Base-by-base conservation (phyloP, 2,329 filamentous ascomycete species). In the Penicillium sp. region DNA sequence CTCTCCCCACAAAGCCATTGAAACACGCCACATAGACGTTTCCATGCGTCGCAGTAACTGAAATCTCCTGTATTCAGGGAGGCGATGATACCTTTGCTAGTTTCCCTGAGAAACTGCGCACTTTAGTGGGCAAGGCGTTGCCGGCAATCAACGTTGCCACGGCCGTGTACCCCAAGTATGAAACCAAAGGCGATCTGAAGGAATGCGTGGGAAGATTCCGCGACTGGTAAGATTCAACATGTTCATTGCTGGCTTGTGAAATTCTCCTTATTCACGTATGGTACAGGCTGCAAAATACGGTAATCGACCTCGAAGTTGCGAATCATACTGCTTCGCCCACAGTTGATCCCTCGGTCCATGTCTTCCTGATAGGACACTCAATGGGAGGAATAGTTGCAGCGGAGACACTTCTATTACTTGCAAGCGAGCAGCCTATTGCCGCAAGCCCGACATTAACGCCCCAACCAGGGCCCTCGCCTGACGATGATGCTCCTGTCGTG, bases 381-480 rank as follows among this genome's bases (percentile, higher is more conserved):
- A 97, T 90, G 91, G 91, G 91, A 68, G 95, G 95, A 69, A 97
- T 98, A 70, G 93, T 98, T 51, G 94, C 92, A 11, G 94, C 93
- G 37, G 95, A 98, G 74, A 90, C 92, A 14, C 83, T 94, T 64
- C 85, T 97, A 68, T 84, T 88, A 43, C 84, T 98, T 55, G 78
- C 91, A 46, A 84, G 87, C 61, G 91, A 91, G 66, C 82, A 87
- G 61, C 82, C 84, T 66, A 76, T 81, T 49, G 73, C 75, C 42
- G 65, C 74, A 1, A 67, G 64, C 28, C 63, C 71, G 26, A 73
- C 74, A 10, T 68, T 73, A 40, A 70, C 68, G 52, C 62, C 67
- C 67, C 52, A 52, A 35, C 52, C 65, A 25, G 58, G 55, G 14
- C 28, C 55, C 16, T 46, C 57, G 40, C n/a, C 54, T 56, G 65